Conservation (phyloP, 768 basidiomycete species). For the Panus rudis region DNA sequence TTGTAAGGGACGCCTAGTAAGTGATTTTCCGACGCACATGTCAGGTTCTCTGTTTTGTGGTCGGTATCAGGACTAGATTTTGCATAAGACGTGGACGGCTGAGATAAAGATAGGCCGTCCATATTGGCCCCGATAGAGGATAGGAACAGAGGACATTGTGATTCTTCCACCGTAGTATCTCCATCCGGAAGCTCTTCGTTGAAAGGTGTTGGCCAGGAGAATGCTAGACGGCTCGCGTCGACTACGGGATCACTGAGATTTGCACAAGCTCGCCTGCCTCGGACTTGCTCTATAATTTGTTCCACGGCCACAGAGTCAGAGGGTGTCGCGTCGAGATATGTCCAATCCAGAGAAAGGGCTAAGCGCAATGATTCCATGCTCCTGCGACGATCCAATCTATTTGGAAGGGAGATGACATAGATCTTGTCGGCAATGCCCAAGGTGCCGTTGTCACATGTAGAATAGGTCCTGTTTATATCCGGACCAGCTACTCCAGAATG, state of each 20-base stretch:
- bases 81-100: neutral
- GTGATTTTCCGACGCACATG: conserved; percentile 31
- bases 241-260: conserved; percentile 6
- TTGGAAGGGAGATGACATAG: conserved; percentile 56
- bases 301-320: conserved; percentile 31
- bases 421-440: conserved; percentile 29
- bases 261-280: conserved; percentile 4
- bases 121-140: neutral
- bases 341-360: conserved; percentile 44
- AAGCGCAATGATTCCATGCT: conserved; percentile 51
- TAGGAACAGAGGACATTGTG: neutral
- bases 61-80: too few relatives aligned
- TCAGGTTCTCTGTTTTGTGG: too few relatives aligned
- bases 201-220: conserved; percentile 35
- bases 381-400: conserved; percentile 44
- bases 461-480: too few relatives aligned
- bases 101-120: neutral
- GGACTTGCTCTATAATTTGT: conserved; percentile 40
- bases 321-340: conserved; percentile 43
- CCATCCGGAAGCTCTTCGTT: conserved; percentile 21
- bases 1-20: conserved; percentile 21
- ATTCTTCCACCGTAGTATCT: neutral
- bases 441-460: neutral
- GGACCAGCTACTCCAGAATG: too few relatives aligned
- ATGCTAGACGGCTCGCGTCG: conserved; percentile 7